These are phyloP conservation scores for Trematosphaeria pertusa DNA, from an alignment of 2,329 filamentous ascomycete genomes.

Conservation along the genomic window DNA sequence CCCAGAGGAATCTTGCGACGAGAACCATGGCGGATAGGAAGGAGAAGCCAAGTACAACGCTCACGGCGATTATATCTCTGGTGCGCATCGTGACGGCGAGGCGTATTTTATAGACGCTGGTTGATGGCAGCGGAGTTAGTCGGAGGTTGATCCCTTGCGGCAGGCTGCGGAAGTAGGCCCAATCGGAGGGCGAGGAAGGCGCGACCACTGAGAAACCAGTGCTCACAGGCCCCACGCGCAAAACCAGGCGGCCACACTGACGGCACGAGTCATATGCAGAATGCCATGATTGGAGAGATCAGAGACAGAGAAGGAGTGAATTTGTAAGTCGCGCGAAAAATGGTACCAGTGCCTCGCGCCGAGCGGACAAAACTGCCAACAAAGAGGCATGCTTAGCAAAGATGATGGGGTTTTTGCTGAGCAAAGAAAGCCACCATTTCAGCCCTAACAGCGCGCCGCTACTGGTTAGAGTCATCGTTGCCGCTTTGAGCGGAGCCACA, in stretches of 20 bases:
- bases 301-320: too few relatives aligned
- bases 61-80: conserved; percentile 24
- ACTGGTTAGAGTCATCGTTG: too few relatives aligned
- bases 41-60: conserved; percentile 19
- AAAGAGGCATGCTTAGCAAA: too few relatives aligned
- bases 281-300: not conserved
- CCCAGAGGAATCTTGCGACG: conserved; percentile 32
- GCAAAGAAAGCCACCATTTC: too few relatives aligned
- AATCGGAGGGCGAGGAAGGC: conserved; percentile 40
- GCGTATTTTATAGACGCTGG: conserved; percentile 23
- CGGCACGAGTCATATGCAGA: too few relatives aligned
- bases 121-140: conserved; percentile 21
- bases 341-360: too few relatives aligned
- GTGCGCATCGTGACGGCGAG: conserved; percentile 19
- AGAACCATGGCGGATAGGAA: conserved; percentile 35
- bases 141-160: not conserved
- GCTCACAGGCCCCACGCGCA: not conserved
- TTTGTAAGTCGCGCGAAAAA: too few relatives aligned
- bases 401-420: too few relatives aligned
- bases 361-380: too few relatives aligned
- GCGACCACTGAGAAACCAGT: conserved; percentile 15
- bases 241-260: too few relatives aligned
- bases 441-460: too few relatives aligned
- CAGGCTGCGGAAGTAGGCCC: conserved; percentile 10
- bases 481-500: too few relatives aligned